These are phyloP conservation scores for Lachancea thermotolerans DNA, from an alignment of 805 yeast genomes.

Conservation along the genomic window DNA sequence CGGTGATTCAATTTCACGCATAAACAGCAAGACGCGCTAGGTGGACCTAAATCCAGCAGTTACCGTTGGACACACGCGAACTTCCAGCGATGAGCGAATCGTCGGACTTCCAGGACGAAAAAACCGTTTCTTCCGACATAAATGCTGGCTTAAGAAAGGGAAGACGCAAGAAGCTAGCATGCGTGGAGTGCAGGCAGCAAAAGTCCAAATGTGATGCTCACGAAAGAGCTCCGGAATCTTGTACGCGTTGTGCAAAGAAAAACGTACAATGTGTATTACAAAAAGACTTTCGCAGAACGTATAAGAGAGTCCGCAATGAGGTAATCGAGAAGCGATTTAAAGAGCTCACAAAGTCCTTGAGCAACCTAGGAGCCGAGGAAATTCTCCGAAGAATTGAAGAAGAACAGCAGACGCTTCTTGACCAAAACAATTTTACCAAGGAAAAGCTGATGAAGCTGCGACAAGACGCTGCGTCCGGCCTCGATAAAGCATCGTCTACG, in stretches of 20 bases:
- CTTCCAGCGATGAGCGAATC: not conserved
- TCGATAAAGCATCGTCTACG: not conserved
- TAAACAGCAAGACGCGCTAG: not conserved
- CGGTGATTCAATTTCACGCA: not conserved
- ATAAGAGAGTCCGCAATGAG: conserved; percentile 78
- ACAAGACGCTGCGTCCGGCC: not conserved
- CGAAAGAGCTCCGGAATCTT: conserved; percentile 67
- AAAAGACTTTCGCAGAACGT: conserved; percentile 80
- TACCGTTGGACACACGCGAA: not conserved
- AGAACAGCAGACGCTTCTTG: conserved; percentile 23
- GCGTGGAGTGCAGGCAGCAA: conserved; percentile 95
- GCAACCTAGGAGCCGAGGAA: conserved; percentile 27
- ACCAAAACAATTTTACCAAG: conserved; percentile 27
- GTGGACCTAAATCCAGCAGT: not conserved
- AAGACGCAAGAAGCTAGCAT: conserved; percentile 61
- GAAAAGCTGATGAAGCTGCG: conserved; percentile 21
- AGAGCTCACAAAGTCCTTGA: conserved; percentile 53
- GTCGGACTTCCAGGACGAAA: not conserved
- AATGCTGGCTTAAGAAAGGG: conserved; percentile 1
- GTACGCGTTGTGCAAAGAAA: conserved; percentile 73
- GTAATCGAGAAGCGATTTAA: conserved; percentile 74
- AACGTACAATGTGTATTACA: conserved; percentile 65
- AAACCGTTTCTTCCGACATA: not conserved
- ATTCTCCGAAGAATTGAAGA: conserved; percentile 23
- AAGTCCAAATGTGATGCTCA: conserved; percentile 86